phyloP scores from a whole-genome alignment of 441 rosid species.

The Brassica hybrid region DNA sequence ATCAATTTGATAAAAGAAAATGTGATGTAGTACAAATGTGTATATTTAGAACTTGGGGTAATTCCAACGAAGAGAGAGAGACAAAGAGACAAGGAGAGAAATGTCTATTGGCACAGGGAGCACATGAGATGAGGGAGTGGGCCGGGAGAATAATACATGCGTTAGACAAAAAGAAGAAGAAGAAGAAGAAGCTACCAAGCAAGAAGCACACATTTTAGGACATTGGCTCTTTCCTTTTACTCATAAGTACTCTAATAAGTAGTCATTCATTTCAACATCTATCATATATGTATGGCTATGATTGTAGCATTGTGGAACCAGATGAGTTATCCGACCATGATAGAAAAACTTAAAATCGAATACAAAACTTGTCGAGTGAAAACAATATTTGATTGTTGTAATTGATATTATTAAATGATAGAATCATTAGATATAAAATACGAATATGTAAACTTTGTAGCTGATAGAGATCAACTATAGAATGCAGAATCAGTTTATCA shows the following conservation, averaged over 20 bases:
- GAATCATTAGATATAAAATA: too few relatives aligned
- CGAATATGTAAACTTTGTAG: background rate
- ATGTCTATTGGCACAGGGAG: constrained; percentile 18
- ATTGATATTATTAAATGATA: too few relatives aligned
- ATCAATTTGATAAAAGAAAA: too few relatives aligned
- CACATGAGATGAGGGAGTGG: constrained; percentile 39
- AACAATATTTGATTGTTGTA: background rate
- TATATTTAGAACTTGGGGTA: constrained; percentile 7
- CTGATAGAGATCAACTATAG: background rate
- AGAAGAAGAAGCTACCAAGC: constrained; percentile 7
- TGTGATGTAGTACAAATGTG: background rate
- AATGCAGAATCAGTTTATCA: background rate
- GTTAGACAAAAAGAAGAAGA: background rate
- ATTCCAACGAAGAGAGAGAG: constrained; percentile 28
- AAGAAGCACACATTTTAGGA: constrained; percentile 15
- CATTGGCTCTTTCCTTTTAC: constrained; percentile 19
- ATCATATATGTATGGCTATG: background rate
- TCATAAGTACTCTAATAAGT: background rate
- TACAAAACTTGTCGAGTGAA: background rate
- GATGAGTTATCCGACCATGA: background rate
- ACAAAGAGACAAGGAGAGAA: constrained; percentile 26
- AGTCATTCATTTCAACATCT: constrained; percentile 18
- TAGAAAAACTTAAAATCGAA: background rate
- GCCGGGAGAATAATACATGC: constrained; percentile 29
- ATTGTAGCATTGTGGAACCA: background rate